phyloP scores from a whole-genome alignment of 2,329 filamentous ascomycete genomes.

The Talaromyces sp. region DNA sequence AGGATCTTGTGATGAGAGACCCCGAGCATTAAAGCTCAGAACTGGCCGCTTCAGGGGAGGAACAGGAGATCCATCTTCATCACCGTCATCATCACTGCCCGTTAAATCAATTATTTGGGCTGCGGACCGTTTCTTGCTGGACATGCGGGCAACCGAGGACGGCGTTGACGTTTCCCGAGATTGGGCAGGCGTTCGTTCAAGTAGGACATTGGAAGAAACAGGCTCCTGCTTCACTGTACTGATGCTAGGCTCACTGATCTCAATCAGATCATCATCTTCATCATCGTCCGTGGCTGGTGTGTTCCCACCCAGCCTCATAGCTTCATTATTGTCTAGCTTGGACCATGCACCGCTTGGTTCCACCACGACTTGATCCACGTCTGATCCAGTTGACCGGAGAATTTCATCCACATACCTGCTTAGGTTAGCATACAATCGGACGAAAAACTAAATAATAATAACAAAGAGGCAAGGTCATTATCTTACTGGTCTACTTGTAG shows the following conservation, averaged over 20 bases:
- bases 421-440: neutral
- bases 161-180: conserved; percentile 43
- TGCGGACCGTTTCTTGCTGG: conserved; percentile 51
- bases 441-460: neutral
- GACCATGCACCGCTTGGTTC: conserved; percentile 85
- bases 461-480: neutral
- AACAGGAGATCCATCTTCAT: conserved; percentile 50
- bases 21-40: conserved; percentile 25
- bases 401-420: conserved; percentile 84
- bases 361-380: conserved; percentile 82
- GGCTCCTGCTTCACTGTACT: conserved; percentile 43
- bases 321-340: conserved; percentile 47
- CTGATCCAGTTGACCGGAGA: conserved; percentile 69
- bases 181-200: conserved; percentile 39
- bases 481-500: conserved; percentile 84
- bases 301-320: conserved; percentile 41
- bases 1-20: conserved; percentile 24
- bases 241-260: conserved; percentile 47
- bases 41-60: conserved; percentile 39
- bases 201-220: conserved; percentile 22
- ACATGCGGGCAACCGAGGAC: conserved; percentile 37
- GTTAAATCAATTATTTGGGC: conserved; percentile 59
- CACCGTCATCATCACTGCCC: conserved; percentile 55
- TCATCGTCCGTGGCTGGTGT: conserved; percentile 47
- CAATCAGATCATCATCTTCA: conserved; percentile 56